Base-by-base conservation (phyloP, 371 early-diverging fungal genomes). In the Mucor irregularis region DNA sequence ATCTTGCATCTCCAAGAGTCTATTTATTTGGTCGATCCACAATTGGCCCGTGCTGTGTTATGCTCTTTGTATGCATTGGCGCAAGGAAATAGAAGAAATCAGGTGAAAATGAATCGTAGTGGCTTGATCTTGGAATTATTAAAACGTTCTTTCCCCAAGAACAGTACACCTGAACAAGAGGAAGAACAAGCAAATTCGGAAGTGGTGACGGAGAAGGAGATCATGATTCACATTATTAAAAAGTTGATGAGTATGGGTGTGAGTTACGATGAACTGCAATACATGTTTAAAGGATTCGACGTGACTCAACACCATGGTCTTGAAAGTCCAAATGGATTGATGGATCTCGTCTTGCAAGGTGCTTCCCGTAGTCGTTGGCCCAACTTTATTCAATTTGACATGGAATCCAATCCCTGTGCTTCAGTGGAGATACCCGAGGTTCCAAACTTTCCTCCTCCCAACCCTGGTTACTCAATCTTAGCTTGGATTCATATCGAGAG, bases 401-500 rank as follows among this genome's bases (percentile, higher is more conserved):
- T 73, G 55, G 54, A 40, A 0, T 25, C 58, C 0, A 55, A 62
- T 50, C 66, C 76, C 10, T 61, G 66, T 47, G 72, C 73, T 26
- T 79, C 72, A 2, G 57, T 82, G 7, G 80, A 78, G 50, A 65
- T 82, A 43, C 73, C 54, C 46, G 62, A 28, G 9, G 56, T 55
- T 35, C 56, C 30, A 43, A 63, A 56, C 37, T 87, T 88, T 37
- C 86, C 88, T 1, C 85, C 83, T 1, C 44, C 68, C 9, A 78
- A 56, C 16, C 58, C 69, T 9, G 89, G 88, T 7, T 89, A 89
- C 53, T 87, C 87, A 0, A 64, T 88, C 21, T 51, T 86, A 55
- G 55, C 66, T 11, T 91, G 91, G 91, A 57, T 89, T 13, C 82
- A 84, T 33, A 80, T 90, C 24, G 85, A 89, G 58, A 64, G 69